These are phyloP conservation scores for Hypomontagnella submonticulosa DNA, from an alignment of 495 filamentous ascomycete genomes.

Conservation along the genomic window DNA sequence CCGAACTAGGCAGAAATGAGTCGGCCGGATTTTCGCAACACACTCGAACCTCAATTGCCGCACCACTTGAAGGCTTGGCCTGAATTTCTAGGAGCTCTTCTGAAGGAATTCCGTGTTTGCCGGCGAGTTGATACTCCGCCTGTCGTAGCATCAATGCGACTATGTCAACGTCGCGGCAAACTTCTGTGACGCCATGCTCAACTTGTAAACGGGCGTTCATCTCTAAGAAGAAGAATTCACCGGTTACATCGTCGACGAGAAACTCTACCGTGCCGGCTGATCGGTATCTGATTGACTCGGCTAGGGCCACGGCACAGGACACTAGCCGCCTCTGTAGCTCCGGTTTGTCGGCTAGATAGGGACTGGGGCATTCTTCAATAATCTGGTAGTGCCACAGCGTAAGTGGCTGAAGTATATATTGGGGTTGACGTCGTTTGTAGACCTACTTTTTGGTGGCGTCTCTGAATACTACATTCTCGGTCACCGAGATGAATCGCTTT, in stretches of 20 bases:
- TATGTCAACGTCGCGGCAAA: conserved; percentile 68
- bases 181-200: conserved; percentile 73
- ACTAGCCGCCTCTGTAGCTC: conserved; percentile 60
- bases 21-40: conserved; percentile 70
- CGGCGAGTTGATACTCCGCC: conserved; percentile 36
- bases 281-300: conserved; percentile 65
- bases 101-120: conserved; percentile 28
- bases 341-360: conserved; percentile 55
- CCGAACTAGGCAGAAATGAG: conserved; percentile 67
- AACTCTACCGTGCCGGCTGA: conserved; percentile 73
- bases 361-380: conserved; percentile 54
- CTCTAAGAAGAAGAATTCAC: conserved; percentile 73
- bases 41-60: conserved; percentile 68
- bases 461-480: conserved; percentile 69
- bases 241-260: conserved; percentile 68
- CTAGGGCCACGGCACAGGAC: conserved; percentile 62
- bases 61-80: conserved; percentile 18
- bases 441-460: conserved; percentile 53
- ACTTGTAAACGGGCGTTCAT: conserved; percentile 77
- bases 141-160: conserved; percentile 59
- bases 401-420: conserved; percentile 51
- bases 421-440: neutral
- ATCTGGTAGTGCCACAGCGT: conserved; percentile 20
- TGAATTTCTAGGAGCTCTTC: conserved; percentile 23
- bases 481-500: conserved; percentile 66